Conservation (phyloP, 2,329 filamentous ascomycete genomes). For the Chaetomium sp. region DNA sequence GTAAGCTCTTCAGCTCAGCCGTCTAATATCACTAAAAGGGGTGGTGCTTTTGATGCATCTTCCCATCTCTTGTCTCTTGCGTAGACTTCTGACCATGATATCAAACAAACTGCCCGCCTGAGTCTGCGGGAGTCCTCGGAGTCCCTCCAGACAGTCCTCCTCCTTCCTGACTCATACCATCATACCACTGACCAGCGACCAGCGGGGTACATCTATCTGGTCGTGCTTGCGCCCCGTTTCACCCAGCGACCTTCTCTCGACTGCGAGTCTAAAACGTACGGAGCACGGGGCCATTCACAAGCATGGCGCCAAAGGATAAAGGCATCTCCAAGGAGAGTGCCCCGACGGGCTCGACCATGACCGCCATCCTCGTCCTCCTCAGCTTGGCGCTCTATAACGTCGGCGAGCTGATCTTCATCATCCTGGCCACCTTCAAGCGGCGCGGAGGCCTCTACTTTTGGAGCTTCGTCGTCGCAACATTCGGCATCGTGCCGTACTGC, state of each 20-base stretch:
- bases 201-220: neutral
- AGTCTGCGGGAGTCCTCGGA: no score
- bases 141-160: no score
- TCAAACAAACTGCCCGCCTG: no score
- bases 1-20: no score
- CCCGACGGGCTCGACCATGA: neutral
- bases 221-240: neutral
- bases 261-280: neutral
- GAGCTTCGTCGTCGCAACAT: conserved; percentile 43
- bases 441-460: conserved; percentile 45
- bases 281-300: neutral
- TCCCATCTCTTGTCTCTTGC: no score
- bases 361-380: neutral
- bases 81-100: no score
- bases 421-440: conserved; percentile 42
- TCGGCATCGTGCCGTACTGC: conserved; percentile 43
- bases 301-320: neutral
- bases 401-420: conserved; percentile 43
- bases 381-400: conserved; percentile 34
- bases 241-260: neutral
- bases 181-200: no score
- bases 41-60: no score
- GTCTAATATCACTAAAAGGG: no score
- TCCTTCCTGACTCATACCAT: no score
- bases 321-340: neutral